phyloP scores from a whole-genome alignment of 805 yeast genomes.

The Pichia rugopelliculosa region DNA sequence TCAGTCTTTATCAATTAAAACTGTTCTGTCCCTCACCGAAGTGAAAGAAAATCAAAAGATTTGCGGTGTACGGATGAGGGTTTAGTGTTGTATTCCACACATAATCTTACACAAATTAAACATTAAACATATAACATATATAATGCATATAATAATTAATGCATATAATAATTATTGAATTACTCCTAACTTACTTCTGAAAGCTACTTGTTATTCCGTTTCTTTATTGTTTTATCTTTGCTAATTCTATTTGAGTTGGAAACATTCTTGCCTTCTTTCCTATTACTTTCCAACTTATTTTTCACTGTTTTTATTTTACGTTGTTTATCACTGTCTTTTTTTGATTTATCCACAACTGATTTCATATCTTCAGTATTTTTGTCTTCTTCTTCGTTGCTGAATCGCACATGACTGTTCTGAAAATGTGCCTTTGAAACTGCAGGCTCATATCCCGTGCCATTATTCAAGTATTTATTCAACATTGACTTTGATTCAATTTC shows the following conservation, averaged over 20 bases:
- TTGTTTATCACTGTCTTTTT: not conserved
- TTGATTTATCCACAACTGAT: not conserved
- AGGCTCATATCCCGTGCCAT: constrained; percentile 26
- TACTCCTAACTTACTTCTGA: too few relatives aligned
- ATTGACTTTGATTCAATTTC: constrained; percentile 23
- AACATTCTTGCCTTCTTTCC: not conserved
- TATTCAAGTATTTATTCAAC: constrained; percentile 19
- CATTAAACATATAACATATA: too few relatives aligned
- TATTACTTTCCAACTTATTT: not conserved
- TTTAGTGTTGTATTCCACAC: too few relatives aligned
- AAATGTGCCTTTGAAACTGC: constrained; percentile 48
- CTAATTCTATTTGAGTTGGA: not conserved
- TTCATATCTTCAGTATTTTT: not conserved
- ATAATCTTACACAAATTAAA: not conserved
- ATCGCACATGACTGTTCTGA: constrained; percentile 37
- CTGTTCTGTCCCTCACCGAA: not conserved
- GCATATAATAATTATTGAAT: too few relatives aligned
- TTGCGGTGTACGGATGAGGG: not conserved
- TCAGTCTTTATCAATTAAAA: not conserved
- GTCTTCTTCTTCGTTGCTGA: constrained; percentile 17
- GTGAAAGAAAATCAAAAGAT: not conserved
- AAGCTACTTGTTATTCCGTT: not conserved
- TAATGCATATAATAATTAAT: too few relatives aligned
- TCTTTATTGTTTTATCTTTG: not conserved
- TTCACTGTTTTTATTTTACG: not conserved